A percentile compares a stretch with the other conserved stretches of the same genome.
Conservation (phyloP, 2,329 filamentous ascomycete species). For the Incumbomyces lentus region DNA sequence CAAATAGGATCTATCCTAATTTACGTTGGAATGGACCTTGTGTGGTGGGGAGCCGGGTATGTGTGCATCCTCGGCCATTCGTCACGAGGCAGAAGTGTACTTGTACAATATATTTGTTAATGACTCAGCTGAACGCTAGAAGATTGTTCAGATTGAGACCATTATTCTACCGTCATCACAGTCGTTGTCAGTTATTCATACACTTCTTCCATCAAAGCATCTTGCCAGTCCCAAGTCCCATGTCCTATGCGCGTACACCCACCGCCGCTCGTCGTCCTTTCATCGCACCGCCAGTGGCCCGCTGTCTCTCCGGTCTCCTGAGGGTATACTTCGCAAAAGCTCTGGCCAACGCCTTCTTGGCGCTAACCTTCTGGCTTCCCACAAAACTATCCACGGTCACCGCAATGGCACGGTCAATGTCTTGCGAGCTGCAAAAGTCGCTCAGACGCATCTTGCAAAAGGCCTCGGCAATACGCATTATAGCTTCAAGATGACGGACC, state of each 20-base stretch:
- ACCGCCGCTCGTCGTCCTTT: not conserved
- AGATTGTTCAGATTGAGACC: no score
- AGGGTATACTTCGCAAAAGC: slow-evolving; percentile 82
- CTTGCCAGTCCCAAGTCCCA: not conserved
- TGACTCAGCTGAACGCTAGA: no score
- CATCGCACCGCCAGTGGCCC: not conserved
- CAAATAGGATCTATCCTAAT: no score
- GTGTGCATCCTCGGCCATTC: no score
- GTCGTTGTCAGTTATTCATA: not conserved
- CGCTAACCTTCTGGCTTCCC: slow-evolving; percentile 90
- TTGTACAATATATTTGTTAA: no score
- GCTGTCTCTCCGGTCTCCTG: slow-evolving; percentile 14
- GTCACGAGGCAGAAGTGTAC: no score
- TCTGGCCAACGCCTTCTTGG: slow-evolving; percentile 87
- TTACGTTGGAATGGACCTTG: no score
- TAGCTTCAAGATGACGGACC: slow-evolving; percentile 95
- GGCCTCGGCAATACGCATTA: slow-evolving; percentile 86
- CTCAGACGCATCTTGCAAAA: slow-evolving; percentile 98
- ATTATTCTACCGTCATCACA: no score
- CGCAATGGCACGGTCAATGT: slow-evolving; percentile 94
- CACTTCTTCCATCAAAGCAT: not conserved
- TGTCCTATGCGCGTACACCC: not conserved
- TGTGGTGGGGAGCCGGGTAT: no score
- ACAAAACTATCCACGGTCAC: slow-evolving; percentile 96
- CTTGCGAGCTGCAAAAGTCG: slow-evolving; percentile 79